Base-by-base conservation (phyloP, 139 green algal genomes). In the Chlorella sorokiniana region DNA sequence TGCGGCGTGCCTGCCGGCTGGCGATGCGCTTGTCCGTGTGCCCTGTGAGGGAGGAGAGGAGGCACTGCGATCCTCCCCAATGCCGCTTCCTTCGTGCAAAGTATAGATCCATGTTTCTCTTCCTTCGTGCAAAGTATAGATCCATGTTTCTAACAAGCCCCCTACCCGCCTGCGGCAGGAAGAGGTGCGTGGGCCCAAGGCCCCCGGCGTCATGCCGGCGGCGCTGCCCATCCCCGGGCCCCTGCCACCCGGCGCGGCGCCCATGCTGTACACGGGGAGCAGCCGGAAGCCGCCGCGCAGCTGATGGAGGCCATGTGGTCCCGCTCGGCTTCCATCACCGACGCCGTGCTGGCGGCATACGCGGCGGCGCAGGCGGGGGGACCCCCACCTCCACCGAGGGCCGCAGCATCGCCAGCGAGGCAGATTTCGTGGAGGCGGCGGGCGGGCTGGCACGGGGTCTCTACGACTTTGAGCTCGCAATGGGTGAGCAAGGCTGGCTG, bases 401-500 rank as follows among this genome's bases (percentile, higher is more conserved):
- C 7, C 22, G 2, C 18, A 41, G 29, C 59, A 45, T 81, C 20
- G 44, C 56, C 27, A 79, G 16, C 35, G 81, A 88, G 65, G 31
- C 31, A 2, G 54, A 82, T 63, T 78, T 91, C 56, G 61, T 88
- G 23, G 78, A 79, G 45, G 87, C 85, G 3, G 61, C 79, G 3
- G 74, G 61, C 5, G 52, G 78, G 22, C 76, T 92, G 69, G 41
- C 78, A 0, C 37, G 65, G 33, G 72, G 87, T 9, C 54, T 93
- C 41, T 69, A 73, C 11, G 78, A 93, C 23, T 88, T 90, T 65
- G 84, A 83, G 18, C 48, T 93, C 20, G 61, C 77, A 31, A 62
- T 93, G 61, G 89, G 86, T 83, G 63, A 31, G 79, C 42, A 23
- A n/a, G n/a, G n/a, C n/a, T n/a, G n/a, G n/a, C n/a, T n/a, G n/a